A percentile compares a stretch with the other conserved stretches of the same genome.
These are phyloP conservation scores for Colletotrichum cordylinicola DNA, from an alignment of 2,329 filamentous ascomycete species.

Conservation along the genomic window DNA sequence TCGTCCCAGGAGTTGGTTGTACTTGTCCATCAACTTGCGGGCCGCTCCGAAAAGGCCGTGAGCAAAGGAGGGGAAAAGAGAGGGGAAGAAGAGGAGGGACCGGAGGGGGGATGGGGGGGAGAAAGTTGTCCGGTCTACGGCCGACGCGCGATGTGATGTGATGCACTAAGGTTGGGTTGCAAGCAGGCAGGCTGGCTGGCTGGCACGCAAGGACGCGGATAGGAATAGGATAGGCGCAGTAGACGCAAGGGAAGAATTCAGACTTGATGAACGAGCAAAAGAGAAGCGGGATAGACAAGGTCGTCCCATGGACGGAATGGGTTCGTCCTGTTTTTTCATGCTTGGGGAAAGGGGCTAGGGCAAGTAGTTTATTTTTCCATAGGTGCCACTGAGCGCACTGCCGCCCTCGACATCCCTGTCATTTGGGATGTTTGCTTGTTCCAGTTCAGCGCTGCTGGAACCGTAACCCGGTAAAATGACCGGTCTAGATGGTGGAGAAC, in stretches of 20 bases:
- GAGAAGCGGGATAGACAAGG: constrained; percentile 7
- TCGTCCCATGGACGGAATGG: constrained; percentile 11
- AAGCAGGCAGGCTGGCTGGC: background rate
- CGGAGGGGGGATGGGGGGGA: background rate
- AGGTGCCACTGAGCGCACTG: background rate
- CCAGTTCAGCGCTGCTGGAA: background rate
- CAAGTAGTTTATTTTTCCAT: constrained; percentile 3
- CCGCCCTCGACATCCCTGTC: background rate
- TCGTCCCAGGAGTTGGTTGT: constrained; percentile 2
- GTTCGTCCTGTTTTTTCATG: constrained; percentile 5
- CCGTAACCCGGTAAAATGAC: background rate
- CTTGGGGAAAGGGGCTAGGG: constrained; percentile 4
- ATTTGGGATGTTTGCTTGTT: background rate
- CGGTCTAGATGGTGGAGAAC: background rate
- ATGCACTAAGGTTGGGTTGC: background rate
- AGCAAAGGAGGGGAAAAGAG: background rate
- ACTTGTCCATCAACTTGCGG: constrained; percentile 18
- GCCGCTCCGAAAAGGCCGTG: background rate
- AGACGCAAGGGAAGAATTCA: background rate
- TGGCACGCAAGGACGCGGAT: background rate
- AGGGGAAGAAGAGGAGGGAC: background rate
- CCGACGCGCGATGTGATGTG: background rate
- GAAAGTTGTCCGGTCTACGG: background rate
- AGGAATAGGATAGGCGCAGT: background rate
- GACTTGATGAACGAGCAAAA: background rate